Evolutionary conservation across 208 protist species (phyloP).

Genomic region (Tritrichomonas foetus): DNA sequence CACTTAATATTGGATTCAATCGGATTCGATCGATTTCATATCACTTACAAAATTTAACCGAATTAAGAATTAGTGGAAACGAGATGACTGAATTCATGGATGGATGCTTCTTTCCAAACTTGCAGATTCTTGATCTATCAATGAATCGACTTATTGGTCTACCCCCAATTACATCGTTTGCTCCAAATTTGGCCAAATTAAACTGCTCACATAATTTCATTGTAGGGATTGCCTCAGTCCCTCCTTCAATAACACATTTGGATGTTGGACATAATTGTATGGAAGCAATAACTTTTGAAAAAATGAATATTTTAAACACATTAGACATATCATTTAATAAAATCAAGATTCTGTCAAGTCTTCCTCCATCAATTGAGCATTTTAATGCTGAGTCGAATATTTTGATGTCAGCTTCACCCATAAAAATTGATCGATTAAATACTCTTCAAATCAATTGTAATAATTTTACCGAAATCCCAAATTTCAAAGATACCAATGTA

Average conservation of each 20-base stretch:
- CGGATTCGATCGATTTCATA: neutral
- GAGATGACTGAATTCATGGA: neutral
- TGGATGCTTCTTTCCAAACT: neutral
- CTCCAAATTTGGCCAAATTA: too few species aligned
- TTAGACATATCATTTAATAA: neutral
- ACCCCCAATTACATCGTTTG: neutral
- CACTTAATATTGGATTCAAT: neutral
- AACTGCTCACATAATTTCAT: too few species aligned
- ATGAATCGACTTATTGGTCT: neutral
- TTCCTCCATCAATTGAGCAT: neutral
- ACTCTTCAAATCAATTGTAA: neutral
- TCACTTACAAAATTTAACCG: neutral
- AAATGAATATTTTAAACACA: too few species aligned
- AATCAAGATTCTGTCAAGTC: neutral
- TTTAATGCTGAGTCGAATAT: neutral
- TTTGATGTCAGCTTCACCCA: neutral
- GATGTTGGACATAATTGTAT: neutral
- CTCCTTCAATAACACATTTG: neutral
- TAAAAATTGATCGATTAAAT: neutral
- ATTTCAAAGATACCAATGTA: neutral
- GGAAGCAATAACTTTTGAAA: too few species aligned
- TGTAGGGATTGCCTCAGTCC: neutral
- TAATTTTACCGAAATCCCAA: neutral
- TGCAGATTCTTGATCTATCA: neutral
- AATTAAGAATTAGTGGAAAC: neutral